Percentiles rank a stretch among this genome's conserved stretches.
Conservation (phyloP, 495 filamentous ascomycete genomes). For the Stereocaulon alpinum region DNA sequence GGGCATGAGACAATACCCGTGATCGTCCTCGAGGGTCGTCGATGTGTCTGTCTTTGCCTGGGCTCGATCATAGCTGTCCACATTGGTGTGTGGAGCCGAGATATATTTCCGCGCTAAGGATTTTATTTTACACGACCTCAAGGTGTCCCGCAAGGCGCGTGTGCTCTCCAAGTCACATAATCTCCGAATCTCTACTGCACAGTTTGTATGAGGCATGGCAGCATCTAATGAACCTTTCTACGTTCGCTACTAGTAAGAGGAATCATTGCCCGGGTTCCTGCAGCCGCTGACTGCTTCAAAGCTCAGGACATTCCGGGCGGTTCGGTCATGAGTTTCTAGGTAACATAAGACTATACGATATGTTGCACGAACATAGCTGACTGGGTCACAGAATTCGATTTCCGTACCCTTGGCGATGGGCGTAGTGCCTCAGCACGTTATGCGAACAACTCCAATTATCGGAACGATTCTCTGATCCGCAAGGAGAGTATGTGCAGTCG, state of each 20-base stretch:
- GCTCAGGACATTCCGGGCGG: slow-evolving; percentile 93
- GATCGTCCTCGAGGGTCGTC: slow-evolving; percentile 1
- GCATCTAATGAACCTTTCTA: slow-evolving; percentile 75
- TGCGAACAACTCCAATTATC: slow-evolving; percentile 99
- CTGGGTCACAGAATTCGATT: slow-evolving; percentile 75
- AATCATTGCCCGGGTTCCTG: slow-evolving; percentile 33
- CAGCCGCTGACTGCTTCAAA: slow-evolving; percentile 44
- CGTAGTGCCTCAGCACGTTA: slow-evolving; percentile 90
- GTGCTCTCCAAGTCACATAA: background rate
- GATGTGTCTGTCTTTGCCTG: background rate
- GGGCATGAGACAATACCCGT: background rate
- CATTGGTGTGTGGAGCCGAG: slow-evolving; percentile 10
- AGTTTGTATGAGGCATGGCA: slow-evolving; percentile 29
- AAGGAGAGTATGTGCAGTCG: slow-evolving; percentile 79
- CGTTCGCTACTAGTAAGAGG: slow-evolving; percentile 83
- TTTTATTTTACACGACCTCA: slow-evolving; percentile 5
- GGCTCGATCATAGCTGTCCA: slow-evolving; percentile 10
- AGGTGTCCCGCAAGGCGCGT: background rate
- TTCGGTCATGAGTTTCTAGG: slow-evolving; percentile 98
- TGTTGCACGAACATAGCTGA: slow-evolving; percentile 24
- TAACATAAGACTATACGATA: slow-evolving; percentile 30
- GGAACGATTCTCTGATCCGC: slow-evolving; percentile 95
- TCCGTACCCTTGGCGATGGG: slow-evolving; percentile 88
- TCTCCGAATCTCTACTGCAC: too few species aligned
- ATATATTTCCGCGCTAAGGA: slow-evolving; percentile 14